A percentile compares a stretch with the other conserved stretches of the same genome.
Evolutionary conservation across 495 filamentous ascomycete species (phyloP).

Genomic region (Amniculicola lignicola): DNA sequence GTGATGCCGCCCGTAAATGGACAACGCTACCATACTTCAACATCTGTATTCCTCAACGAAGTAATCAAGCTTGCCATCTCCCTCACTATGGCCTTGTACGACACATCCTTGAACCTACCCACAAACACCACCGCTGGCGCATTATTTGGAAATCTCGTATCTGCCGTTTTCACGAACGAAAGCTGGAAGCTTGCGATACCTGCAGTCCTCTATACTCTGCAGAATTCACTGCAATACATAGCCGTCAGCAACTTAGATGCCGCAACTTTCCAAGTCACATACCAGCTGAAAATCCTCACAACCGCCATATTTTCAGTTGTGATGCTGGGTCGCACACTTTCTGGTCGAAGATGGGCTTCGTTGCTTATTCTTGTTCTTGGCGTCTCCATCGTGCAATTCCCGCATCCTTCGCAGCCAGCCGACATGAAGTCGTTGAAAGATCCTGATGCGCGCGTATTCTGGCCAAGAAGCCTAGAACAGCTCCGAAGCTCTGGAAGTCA

Average conservation of each 20-base stretch:
- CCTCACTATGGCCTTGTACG: slow-evolving; percentile 81
- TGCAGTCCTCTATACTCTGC: slow-evolving; percentile 80
- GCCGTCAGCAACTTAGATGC: slow-evolving; percentile 88
- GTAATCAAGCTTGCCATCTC: slow-evolving; percentile 85
- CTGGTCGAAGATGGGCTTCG: slow-evolving; percentile 70
- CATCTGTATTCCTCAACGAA: slow-evolving; percentile 91
- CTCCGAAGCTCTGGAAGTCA: slow-evolving; percentile 50
- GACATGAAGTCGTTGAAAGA: slow-evolving; percentile 29
- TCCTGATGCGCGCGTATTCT: slow-evolving; percentile 55
- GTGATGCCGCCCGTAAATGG: slow-evolving; percentile 80
- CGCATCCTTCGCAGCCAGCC: slow-evolving; percentile 40
- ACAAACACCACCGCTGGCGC: slow-evolving; percentile 74
- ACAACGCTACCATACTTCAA: slow-evolving; percentile 87
- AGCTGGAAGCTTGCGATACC: slow-evolving; percentile 95
- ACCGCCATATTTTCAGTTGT: slow-evolving; percentile 84
- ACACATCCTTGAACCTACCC: slow-evolving; percentile 70
- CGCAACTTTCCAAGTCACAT: slow-evolving; percentile 87
- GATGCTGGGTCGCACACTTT: slow-evolving; percentile 67
- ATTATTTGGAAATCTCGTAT: slow-evolving; percentile 74
- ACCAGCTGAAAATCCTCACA: slow-evolving; percentile 88
- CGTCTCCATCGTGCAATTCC: slow-evolving; percentile 83
- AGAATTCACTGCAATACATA: slow-evolving; percentile 89
- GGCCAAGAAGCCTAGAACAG: slow-evolving; percentile 69
- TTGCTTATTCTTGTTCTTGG: slow-evolving; percentile 78
- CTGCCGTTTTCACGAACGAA: slow-evolving; percentile 82